These are phyloP conservation scores for Phylloporus sp. DNA, from an alignment of 768 basidiomycete genomes.

Conservation along the genomic window DNA sequence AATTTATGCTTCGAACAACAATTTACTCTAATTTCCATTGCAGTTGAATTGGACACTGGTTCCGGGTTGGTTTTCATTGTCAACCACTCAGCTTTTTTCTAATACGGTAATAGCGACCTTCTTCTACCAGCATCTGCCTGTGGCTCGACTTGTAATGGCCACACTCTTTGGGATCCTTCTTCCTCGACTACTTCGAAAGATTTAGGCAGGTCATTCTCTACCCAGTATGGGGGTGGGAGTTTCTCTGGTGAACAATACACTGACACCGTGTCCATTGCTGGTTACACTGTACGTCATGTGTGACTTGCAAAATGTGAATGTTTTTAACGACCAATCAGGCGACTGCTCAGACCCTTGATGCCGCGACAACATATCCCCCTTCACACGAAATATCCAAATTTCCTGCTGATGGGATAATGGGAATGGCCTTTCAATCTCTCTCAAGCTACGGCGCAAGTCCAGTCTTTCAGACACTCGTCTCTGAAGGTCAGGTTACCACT, in stretches of 20 bases:
- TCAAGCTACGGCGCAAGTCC: slow-evolving; percentile 33
- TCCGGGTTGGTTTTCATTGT: neutral
- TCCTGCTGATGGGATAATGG: slow-evolving; percentile 24
- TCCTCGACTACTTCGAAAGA: slow-evolving; percentile 25
- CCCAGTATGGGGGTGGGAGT: slow-evolving; percentile 36
- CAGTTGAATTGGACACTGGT: slow-evolving; percentile 29
- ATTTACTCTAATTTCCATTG: neutral
- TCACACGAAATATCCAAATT: neutral
- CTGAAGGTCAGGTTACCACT: slow-evolving; percentile 31
- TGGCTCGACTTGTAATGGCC: slow-evolving; percentile 24
- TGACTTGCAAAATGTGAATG: neutral
- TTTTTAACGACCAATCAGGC: slow-evolving; percentile 5
- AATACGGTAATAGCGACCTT: slow-evolving; percentile 12
- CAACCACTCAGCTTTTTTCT: neutral
- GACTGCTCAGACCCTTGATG: slow-evolving; percentile 7
- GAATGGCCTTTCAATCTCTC: slow-evolving; percentile 40
- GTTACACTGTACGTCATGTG: neutral
- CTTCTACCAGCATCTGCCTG: slow-evolving; percentile 4
- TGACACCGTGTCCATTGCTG: slow-evolving; percentile 24
- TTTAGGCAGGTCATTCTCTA: slow-evolving; percentile 20
- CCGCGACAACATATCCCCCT: slow-evolving; percentile 1
- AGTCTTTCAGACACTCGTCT: slow-evolving; percentile 39
- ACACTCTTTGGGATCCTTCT: slow-evolving; percentile 22
- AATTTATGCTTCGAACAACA: neutral
- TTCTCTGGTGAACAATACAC: slow-evolving; percentile 35